A percentile compares a stretch with the other conserved stretches of the same genome.
Conservation (phyloP, 257 asterid genomes). For the Solanum peruvianum region DNA sequence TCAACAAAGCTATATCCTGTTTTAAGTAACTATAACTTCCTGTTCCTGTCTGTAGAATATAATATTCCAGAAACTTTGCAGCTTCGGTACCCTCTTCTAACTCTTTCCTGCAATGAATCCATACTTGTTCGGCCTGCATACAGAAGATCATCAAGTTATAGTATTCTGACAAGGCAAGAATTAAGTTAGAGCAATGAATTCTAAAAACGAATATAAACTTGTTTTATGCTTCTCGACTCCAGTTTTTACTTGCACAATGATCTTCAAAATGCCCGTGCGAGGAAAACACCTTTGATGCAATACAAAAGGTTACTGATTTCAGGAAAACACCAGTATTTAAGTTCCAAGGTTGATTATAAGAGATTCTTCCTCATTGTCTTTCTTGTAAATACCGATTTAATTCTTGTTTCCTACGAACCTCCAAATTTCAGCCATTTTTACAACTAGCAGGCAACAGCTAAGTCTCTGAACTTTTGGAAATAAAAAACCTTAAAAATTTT, state of each 20-base stretch:
- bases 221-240: neutral
- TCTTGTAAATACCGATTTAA: neutral
- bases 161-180: neutral
- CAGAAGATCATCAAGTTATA: neutral
- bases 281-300: neutral
- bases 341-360: neutral
- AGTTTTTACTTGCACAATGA: neutral
- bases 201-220: neutral
- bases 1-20: conserved; percentile 14
- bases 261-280: neutral
- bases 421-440: neutral
- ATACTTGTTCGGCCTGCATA: conserved; percentile 36
- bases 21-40: neutral
- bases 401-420: neutral
- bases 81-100: conserved; percentile 18
- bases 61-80: conserved; percentile 11
- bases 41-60: conserved; percentile 1
- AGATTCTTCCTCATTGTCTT: neutral
- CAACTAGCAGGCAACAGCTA: neutral
- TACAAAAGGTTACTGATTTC: neutral
- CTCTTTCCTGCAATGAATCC: conserved; percentile 33
- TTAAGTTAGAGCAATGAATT: neutral
- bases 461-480: neutral
- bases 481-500: neutral
- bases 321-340: neutral